phyloP scores from a whole-genome alignment of 805 yeast genomes.

The Yarrowia yakushimensis region DNA sequence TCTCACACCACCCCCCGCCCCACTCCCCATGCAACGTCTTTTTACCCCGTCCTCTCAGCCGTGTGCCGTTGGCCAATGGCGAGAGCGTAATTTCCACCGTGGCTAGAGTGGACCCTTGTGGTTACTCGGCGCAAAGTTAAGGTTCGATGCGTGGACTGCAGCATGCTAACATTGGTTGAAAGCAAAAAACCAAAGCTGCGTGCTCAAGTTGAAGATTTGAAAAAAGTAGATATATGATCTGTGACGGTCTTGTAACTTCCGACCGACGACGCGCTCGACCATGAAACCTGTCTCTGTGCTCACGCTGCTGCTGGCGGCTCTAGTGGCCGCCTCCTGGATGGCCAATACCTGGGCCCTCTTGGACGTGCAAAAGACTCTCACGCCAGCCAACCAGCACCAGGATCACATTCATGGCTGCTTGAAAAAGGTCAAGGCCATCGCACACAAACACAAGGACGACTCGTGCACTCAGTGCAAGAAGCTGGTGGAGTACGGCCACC shows the following conservation, averaged over 20 bases:
- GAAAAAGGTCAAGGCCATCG: constrained; percentile 7
- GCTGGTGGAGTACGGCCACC: constrained; percentile 22
- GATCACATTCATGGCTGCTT: constrained; percentile 12
- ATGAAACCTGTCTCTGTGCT: neutral
- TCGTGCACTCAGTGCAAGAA: constrained; percentile 20
- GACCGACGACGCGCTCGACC: neutral
- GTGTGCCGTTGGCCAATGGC: neutral
- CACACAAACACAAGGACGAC: constrained; percentile 19
- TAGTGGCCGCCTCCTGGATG: neutral
- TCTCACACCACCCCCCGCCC: too few species aligned
- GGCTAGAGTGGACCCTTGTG: constrained; percentile 14
- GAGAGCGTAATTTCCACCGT: neutral
- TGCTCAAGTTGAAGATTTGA: neutral
- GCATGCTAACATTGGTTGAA: neutral
- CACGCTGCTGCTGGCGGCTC: neutral
- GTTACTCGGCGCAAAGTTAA: constrained; percentile 7
- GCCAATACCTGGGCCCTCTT: constrained; percentile 14
- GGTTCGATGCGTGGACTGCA: constrained; percentile 20
- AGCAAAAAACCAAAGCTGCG: neutral
- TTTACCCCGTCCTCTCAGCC: neutral
- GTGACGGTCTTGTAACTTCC: neutral
- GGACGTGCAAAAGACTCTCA: constrained; percentile 2
- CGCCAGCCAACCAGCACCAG: neutral
- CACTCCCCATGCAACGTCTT: neutral
- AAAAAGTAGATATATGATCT: neutral